These are phyloP conservation scores for Rhizophagus sp. DNA, from an alignment of 192 early-diverging fungal species.

Conservation along the genomic window DNA sequence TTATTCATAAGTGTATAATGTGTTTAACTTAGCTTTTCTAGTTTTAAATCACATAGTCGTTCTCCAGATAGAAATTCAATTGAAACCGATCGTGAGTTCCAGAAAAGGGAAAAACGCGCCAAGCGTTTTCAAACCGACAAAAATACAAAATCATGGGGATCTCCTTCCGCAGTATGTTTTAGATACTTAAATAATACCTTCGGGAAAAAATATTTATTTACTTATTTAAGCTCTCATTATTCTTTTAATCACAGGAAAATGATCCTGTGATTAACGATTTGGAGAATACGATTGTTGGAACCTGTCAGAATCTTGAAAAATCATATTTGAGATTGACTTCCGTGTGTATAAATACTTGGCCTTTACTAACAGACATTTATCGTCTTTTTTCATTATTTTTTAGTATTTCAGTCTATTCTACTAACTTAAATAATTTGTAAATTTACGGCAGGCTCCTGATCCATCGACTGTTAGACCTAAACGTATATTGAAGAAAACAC, in stretches of 20 bases:
- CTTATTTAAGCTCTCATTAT: background rate
- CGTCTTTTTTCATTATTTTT: background rate
- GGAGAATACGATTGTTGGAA: slow-evolving; percentile 90
- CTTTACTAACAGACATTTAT: background rate
- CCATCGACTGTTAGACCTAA: slow-evolving; percentile 93
- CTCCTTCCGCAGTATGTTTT: background rate
- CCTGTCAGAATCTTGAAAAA: slow-evolving; percentile 85
- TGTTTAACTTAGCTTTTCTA: background rate
- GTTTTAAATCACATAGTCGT: background rate
- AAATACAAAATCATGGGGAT: slow-evolving; percentile 13
- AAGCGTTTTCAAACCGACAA: slow-evolving; percentile 39
- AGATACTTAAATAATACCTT: background rate
- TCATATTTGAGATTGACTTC: slow-evolving; percentile 90
- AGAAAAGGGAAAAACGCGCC: slow-evolving; percentile 40
- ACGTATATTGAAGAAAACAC: slow-evolving; percentile 69
- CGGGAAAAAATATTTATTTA: slow-evolving; percentile 6
- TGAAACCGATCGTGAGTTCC: slow-evolving; percentile 34
- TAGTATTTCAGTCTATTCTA: background rate
- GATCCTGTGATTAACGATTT: slow-evolving; percentile 67
- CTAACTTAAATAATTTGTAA: slow-evolving; percentile 14
- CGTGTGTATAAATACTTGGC: slow-evolving; percentile 43
- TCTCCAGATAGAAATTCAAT: background rate
- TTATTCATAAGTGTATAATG: slow-evolving; percentile 21
- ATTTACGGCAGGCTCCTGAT: slow-evolving; percentile 71
- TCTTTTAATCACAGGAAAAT: slow-evolving; percentile 39